Conservation (phyloP, 1,139 yeast species). For the Hyphopichia pseudoburtonii region DNA sequence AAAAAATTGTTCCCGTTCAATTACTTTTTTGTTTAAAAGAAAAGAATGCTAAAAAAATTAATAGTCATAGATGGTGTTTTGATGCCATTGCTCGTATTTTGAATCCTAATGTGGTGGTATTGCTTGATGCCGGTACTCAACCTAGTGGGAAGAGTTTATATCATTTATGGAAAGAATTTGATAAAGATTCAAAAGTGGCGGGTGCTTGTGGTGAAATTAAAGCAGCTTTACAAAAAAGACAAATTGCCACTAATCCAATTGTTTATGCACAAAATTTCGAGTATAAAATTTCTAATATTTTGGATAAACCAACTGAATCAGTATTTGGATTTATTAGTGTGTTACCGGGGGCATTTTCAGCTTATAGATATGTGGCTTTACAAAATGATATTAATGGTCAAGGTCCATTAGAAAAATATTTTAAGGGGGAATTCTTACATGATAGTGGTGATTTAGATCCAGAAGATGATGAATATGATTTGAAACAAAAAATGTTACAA, state of each 20-base stretch:
- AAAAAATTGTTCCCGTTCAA: constrained; percentile 50
- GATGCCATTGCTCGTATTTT: constrained; percentile 48
- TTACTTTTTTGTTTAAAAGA: constrained; percentile 48
- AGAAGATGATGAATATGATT: constrained; percentile 44
- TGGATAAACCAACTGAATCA: constrained; percentile 49
- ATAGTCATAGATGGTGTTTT: constrained; percentile 53
- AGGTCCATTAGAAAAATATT: constrained; percentile 50
- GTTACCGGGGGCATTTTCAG: constrained; percentile 50
- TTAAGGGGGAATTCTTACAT: constrained; percentile 50
- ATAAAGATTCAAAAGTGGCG: constrained; percentile 47
- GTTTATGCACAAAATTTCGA: constrained; percentile 51
- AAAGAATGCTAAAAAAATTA: constrained; percentile 47
- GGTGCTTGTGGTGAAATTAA: constrained; percentile 55
- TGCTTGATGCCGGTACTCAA: constrained; percentile 51
- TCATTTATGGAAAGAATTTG: constrained; percentile 51
- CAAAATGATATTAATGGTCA: constrained; percentile 43
- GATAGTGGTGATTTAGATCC: constrained; percentile 47
- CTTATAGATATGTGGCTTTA: constrained; percentile 42
- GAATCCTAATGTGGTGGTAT: constrained; percentile 43
- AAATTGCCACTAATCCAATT: constrained; percentile 44
- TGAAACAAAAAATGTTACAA: constrained; percentile 38
- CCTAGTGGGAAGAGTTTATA: constrained; percentile 47
- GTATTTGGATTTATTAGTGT: constrained; percentile 48
- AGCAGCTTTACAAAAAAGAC: constrained; percentile 41
- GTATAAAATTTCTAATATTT: constrained; percentile 45